phyloP scores from a whole-genome alignment of 345 rosid genomes.

The Gossypium ekmanianum region DNA sequence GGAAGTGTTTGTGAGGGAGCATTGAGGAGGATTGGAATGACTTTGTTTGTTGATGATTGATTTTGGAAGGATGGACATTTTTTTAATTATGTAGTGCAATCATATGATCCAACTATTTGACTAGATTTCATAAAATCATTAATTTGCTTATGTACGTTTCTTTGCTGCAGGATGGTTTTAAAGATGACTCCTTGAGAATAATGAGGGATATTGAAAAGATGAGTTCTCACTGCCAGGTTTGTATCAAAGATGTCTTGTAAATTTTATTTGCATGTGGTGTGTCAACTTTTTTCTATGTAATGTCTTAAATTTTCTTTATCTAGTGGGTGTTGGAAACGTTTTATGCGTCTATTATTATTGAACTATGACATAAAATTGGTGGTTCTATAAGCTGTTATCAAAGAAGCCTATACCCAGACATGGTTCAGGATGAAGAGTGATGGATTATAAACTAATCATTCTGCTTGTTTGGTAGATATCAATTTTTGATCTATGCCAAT shows the following conservation, averaged over 20 bases:
- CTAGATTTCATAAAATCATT: background rate
- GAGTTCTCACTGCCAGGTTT: slow-evolving; percentile 66
- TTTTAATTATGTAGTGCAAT: background rate
- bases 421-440: background rate
- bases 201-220: slow-evolving; percentile 73
- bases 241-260: slow-evolving; percentile 15
- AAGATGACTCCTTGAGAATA: slow-evolving; percentile 80
- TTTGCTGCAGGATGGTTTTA: slow-evolving; percentile 81
- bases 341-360: background rate
- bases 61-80: background rate
- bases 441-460: background rate
- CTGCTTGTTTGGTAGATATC: background rate
- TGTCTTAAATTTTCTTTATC: background rate
- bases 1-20: background rate
- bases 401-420: background rate
- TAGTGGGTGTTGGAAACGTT: background rate
- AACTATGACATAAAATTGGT: background rate
- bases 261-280: slow-evolving; percentile 7
- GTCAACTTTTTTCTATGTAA: background rate
- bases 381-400: background rate
- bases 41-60: background rate
- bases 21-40: background rate
- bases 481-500: background rate
- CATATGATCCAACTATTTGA: background rate
- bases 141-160: slow-evolving; percentile 6